Evolutionary conservation across 2,329 filamentous ascomycete species (phyloP).

Genomic region (Stagonosporopsis cucurbitacearum): DNA sequence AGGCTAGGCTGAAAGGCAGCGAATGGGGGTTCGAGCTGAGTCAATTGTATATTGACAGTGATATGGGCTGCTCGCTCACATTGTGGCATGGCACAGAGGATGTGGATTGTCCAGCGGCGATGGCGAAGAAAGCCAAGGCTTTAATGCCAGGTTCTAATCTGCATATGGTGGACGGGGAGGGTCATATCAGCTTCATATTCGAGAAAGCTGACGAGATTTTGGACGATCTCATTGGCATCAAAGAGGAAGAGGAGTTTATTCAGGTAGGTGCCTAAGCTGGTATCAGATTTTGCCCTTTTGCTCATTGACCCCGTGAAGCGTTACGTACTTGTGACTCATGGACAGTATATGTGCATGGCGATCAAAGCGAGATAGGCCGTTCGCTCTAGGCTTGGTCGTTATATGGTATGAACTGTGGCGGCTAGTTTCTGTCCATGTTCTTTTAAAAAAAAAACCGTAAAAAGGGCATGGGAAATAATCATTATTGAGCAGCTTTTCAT

Average conservation of each 20-base stretch:
- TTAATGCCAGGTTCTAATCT: conserved; percentile 31
- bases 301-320: background rate
- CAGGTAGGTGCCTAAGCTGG: conserved; percentile 13
- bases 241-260: conserved; percentile 27
- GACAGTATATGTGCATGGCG: too few species aligned
- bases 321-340: background rate
- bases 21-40: conserved; percentile 44
- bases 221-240: conserved; percentile 26
- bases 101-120: conserved; percentile 32
- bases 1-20: conserved; percentile 35
- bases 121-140: conserved; percentile 34
- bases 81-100: conserved; percentile 47
- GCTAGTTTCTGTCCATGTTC: too few species aligned
- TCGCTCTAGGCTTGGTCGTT: too few species aligned
- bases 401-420: too few species aligned
- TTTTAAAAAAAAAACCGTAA: too few species aligned
- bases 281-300: background rate
- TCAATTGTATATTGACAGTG: conserved; percentile 30
- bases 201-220: conserved; percentile 33
- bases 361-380: too few species aligned
- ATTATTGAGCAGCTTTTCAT: too few species aligned
- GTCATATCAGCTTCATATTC: conserved; percentile 35
- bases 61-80: conserved; percentile 27
- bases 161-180: conserved; percentile 33
- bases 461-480: too few species aligned